These are phyloP conservation scores for Primulina huaijiensis DNA, from an alignment of 257 asterid species.

Conservation along the genomic window DNA sequence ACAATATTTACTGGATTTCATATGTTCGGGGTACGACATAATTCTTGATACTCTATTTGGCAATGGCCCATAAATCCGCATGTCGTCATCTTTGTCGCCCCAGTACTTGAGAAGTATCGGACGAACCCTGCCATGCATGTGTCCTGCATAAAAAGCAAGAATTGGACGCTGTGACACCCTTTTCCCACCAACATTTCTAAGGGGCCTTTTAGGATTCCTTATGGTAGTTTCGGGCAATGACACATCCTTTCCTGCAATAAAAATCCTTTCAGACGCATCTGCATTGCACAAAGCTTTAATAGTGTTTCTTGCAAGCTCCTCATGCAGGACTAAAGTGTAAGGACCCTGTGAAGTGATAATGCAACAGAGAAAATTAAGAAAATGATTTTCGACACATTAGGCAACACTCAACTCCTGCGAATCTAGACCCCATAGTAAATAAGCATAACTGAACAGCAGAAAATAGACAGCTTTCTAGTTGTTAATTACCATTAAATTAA, in stretches of 20 bases:
- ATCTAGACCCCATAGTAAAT: too few relatives aligned
- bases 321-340: slow-evolving; percentile 57
- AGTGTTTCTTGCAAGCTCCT: slow-evolving; percentile 60
- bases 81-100: slow-evolving; percentile 66
- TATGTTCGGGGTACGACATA: slow-evolving; percentile 67
- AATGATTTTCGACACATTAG: slow-evolving; percentile 2
- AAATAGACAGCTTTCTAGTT: background rate
- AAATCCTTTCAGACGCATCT: slow-evolving; percentile 71
- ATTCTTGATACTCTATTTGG: slow-evolving; percentile 52
- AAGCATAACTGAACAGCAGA: background rate
- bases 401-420: background rate
- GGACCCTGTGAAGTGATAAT: slow-evolving; percentile 58
- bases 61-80: slow-evolving; percentile 67
- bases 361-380: slow-evolving; percentile 14
- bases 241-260: slow-evolving; percentile 57
- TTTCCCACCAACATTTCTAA: slow-evolving; percentile 70
- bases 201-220: slow-evolving; percentile 64
- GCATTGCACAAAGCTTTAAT: slow-evolving; percentile 89
- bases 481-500: background rate
- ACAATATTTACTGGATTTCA: slow-evolving; percentile 95
- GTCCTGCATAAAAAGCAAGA: slow-evolving; percentile 89
- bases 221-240: slow-evolving; percentile 84
- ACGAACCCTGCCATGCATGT: slow-evolving; percentile 79
- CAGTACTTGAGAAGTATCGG: slow-evolving; percentile 67
- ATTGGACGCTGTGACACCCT: slow-evolving; percentile 78